Evolutionary conservation across 1,284 basidiomycete species (phyloP), one percentile per base, ranked within the genome.

Genomic region (Limonomyces culmigenus): DNA sequence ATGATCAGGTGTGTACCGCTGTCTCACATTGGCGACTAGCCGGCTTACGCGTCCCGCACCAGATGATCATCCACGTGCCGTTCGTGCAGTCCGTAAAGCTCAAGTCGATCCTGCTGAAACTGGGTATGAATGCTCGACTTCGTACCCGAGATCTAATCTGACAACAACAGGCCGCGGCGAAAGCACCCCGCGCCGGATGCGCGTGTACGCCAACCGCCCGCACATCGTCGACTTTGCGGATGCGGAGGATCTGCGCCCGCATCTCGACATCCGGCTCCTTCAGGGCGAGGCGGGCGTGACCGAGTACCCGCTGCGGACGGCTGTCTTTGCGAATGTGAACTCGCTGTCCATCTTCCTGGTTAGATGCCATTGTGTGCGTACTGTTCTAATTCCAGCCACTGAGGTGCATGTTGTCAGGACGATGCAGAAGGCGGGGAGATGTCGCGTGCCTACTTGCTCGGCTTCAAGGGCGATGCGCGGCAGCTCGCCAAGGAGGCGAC

Each of bases 51-150:
- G 14, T 32, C 38, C 40, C 38, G 27, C 41, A 41, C 34, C 47
- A 86, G 78, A 58, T 86, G 40, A 74, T 87, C 43, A 62, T 88
- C 35, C 80, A 86, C 50, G 56, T 87, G 36, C 80, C 81, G 1
- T 88, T 88, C 58, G 67, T 64, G 0, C 67, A 84, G 50, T 77
- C 75, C 46, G 81, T 87, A 17, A 63, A 79, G 32, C 51, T 88
- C 36, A 69, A 72, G 43, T 80, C 79, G 17, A 51, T 86, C 10
- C 47, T 84, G 12, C 53, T 86, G 32, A 85, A 85, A 50, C 53
- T 81, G 29, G 83, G 81, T 80, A n/a, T n/a, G n/a, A n/a, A n/a
- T n/a, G n/a, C n/a, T n/a, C n/a, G n/a, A n/a, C n/a, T n/a, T n/a
- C n/a, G n/a, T n/a, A n/a, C n/a, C n/a, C n/a, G n/a, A n/a, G n/a